A percentile compares a stretch with the other conserved stretches of the same genome.
These are phyloP conservation scores for Tricholoma matsutake DNA, from an alignment of 768 basidiomycete genomes.

Conservation along the genomic window DNA sequence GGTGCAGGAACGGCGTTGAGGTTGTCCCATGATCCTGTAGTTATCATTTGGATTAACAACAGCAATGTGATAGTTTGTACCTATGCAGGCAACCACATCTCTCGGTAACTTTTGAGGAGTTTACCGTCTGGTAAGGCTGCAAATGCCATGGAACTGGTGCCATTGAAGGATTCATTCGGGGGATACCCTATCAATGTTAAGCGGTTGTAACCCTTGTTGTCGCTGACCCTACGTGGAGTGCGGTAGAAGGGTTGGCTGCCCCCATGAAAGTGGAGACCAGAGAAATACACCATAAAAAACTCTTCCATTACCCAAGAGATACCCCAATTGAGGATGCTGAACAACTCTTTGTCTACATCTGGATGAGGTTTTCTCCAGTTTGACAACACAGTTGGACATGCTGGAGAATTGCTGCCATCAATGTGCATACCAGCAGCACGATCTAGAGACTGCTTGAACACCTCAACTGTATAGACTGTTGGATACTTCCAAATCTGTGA, in stretches of 20 bases:
- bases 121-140: background rate
- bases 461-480: background rate
- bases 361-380: background rate
- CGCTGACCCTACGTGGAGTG: background rate
- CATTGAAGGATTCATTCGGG: background rate
- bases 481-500: background rate
- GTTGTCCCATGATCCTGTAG: too few relatives aligned
- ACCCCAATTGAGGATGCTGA: background rate
- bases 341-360: background rate
- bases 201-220: background rate
- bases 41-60: background rate
- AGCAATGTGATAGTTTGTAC: background rate
- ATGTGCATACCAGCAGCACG: background rate
- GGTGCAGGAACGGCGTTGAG: too few relatives aligned
- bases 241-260: background rate
- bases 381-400: background rate
- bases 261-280: background rate
- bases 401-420: background rate
- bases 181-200: background rate
- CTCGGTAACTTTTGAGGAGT: background rate
- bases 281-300: background rate
- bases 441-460: background rate
- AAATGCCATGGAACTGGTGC: background rate
- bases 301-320: background rate
- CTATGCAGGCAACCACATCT: background rate